Percentiles rank a stretch among this genome's conserved stretches.
Evolutionary conservation across 306 rosid genomes (phyloP).

Genomic region (Rosa lucieae): DNA sequence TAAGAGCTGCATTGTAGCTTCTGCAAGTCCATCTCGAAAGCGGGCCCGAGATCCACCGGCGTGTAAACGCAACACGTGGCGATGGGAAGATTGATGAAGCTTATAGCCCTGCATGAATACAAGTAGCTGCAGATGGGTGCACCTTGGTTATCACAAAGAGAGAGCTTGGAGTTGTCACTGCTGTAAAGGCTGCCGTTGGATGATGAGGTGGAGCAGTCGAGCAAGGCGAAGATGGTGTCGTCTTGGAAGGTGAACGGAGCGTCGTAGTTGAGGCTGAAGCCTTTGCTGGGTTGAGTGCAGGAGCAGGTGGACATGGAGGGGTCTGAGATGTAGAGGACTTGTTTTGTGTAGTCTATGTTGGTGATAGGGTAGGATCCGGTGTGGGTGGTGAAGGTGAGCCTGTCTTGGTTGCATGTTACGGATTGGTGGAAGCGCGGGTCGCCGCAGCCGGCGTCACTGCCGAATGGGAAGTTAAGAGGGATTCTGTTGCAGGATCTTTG

Average conservation of each 20-base stretch:
- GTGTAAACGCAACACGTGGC: constrained; percentile 80
- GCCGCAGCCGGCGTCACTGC: constrained; percentile 68
- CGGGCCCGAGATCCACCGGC: constrained; percentile 79
- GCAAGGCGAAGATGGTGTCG: constrained; percentile 56
- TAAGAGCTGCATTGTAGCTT: constrained; percentile 74
- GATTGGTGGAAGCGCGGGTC: constrained; percentile 65
- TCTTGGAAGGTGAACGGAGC: constrained; percentile 65
- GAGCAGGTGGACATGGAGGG: constrained; percentile 83
- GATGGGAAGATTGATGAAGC: constrained; percentile 57
- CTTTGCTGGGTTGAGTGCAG: constrained; percentile 63
- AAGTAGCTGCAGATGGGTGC: constrained; percentile 63
- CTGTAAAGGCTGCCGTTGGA: constrained; percentile 32
- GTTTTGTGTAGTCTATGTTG: constrained; percentile 57
- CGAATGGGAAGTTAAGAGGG: constrained; percentile 66
- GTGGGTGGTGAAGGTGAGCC: constrained; percentile 66
- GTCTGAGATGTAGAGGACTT: constrained; percentile 66
- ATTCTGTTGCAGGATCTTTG: constrained; percentile 59
- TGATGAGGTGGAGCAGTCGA: constrained; percentile 59
- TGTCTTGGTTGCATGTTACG: constrained; percentile 51
- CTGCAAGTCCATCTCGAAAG: constrained; percentile 78
- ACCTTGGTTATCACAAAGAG: constrained; percentile 56
- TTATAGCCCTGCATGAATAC: constrained; percentile 62
- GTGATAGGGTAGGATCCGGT: constrained; percentile 70
- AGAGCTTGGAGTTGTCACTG: constrained; percentile 38
- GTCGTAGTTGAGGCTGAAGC: constrained; percentile 74